Base-by-base conservation (phyloP, 345 rosid species). In the Brassica juncea region DNA sequence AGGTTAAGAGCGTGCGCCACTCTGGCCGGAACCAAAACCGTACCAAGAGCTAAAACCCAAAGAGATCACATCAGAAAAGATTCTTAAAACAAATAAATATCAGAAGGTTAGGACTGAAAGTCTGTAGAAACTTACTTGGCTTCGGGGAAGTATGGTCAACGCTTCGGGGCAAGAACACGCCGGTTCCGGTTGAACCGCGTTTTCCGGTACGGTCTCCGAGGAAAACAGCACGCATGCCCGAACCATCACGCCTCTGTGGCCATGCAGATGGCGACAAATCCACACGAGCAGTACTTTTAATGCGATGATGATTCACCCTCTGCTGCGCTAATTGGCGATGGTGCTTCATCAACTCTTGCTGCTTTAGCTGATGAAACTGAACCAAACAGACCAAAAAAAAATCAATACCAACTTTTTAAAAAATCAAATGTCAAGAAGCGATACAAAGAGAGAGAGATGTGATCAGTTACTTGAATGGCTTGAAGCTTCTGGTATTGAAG, bases 91-190 rank as follows among this genome's bases (percentile, higher is more conserved):
- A 6, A 15, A 6, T 4, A 9, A 35, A 15, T n/a, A 27, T 1
- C 4, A 16, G 19, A 37, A 9, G 25, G 32, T 11, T 5, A 12
- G 9, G 14, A 7, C 5, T 9, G 8, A 64, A 49, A 14, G 6
- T 11, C 15, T 11, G 5, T 47, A 47, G 44, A 10, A 54, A 54
- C 84, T 65, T 27, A 94, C 99, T 90, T 28, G 88, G 62, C 80
- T 92, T 91, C 83, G 84, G 82, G 8, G 79, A 30, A 34, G 74
- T 27, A 1, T 12, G 74, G 60, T 61, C 62, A 54, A 73, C 35
- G 4, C 89, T 84, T 4, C 93, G 97, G n/a, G 99, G 99, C 61
- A 93, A 75, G 86, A 94, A 94, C 2, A 94, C 98, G 6, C 97
- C 98, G 6, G 99, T 94, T 3, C 98, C 99, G 4, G 96, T 82